Base-by-base conservation (phyloP, 164 flowering plant species). In the Paratinospora sagittata region DNA sequence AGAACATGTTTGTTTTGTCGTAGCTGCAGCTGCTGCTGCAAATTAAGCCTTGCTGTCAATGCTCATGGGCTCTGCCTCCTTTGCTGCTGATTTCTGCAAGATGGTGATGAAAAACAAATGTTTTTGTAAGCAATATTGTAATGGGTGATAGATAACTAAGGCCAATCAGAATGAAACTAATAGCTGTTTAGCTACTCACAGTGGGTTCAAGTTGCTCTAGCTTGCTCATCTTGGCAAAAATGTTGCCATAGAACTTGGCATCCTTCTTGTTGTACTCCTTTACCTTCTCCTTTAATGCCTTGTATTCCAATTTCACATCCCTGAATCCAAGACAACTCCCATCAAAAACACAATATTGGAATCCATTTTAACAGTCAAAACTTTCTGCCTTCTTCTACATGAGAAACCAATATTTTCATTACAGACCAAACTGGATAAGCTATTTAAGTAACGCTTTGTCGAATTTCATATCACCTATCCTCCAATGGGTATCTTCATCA, bases 221-320 rank as follows among this genome's bases (percentile, higher is more conserved):
- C 71, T 85, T 90, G 69, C 55, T 87, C 89, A 90, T 73, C 77
- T 84, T 90, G 0, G 97, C 85, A 79, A 95, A 91, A 83, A 95
- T 95, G 79, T 91, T 92, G 30, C 97, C 92, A 33, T 92, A 92
- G 62, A 95, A 87, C 72, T 90, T 82, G 26, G 97, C 97, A 43
- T 92, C 91, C 81, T 89, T 95, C 81, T 92, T 92, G 75, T 95
- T 92, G 86, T 71, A 87, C 72, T 92, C 99, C 80, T 84, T 91
- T 62, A 89, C 66, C 82, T 92, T 95, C 74, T 91, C 96, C 84
- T 91, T 95, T 69, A 92, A 72, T 6, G 73, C 77, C 73, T 81
- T 89, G 84, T 92, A 92, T 74, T 90, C 97, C 65, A 89, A 77
- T 82, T 91, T 92, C 70, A 95, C 93, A 73, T 92, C 99, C 89